phyloP scores from a whole-genome alignment of 257 asterid species.

The Solanum bulbocastanum region DNA sequence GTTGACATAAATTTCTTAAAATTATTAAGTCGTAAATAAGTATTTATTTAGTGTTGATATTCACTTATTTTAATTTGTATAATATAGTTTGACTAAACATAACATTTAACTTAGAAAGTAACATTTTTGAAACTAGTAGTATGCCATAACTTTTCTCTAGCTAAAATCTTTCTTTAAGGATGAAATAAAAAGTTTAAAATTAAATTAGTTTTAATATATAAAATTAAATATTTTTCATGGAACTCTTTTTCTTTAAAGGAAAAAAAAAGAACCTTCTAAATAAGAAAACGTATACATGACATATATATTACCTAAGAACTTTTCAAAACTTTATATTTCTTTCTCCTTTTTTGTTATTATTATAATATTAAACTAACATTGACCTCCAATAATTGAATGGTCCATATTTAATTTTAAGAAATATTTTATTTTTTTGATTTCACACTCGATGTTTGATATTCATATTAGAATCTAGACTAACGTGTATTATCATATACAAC shows the following conservation, averaged over 20 bases:
- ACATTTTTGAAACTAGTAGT: neutral
- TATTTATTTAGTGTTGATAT: too few species aligned
- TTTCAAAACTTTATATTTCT: neutral
- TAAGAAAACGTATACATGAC: neutral
- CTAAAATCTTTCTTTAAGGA: neutral
- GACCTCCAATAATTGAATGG: neutral
- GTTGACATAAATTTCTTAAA: neutral
- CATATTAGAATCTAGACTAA: neutral
- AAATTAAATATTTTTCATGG: neutral
- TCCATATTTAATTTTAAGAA: neutral
- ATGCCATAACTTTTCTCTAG: neutral
- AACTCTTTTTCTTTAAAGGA: neutral
- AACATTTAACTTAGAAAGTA: too few species aligned
- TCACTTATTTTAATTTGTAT: too few species aligned
- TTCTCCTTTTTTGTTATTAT: neutral
- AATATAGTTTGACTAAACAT: too few species aligned
- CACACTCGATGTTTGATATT: rapidly evolving
- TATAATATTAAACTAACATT: neutral
- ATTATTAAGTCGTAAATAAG: too few species aligned
- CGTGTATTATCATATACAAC: neutral
- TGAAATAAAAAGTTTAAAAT: neutral
- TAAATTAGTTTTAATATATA: neutral
- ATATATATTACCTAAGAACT: neutral
- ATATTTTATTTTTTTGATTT: neutral
- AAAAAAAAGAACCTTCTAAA: neutral